Conservation (phyloP, 345 rosid genomes). For the Citrus maxima region DNA sequence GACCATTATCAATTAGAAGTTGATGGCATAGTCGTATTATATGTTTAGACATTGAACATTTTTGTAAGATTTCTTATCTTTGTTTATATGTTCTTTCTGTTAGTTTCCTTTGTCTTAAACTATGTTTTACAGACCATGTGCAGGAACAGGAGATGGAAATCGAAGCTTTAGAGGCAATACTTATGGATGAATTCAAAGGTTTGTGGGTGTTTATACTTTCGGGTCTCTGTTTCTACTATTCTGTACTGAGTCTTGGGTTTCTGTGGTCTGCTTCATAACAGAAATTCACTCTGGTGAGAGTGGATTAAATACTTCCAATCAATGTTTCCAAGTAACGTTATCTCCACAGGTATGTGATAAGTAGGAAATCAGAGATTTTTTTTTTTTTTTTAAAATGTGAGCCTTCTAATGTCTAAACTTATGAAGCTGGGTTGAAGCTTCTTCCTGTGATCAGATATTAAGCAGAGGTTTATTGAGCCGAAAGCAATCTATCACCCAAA, state of each 20-base stretch:
- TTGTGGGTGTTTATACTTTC: not conserved
- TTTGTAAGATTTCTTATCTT: not conserved
- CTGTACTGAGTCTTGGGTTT: constrained; percentile 14
- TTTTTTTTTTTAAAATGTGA: not conserved
- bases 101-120: not conserved
- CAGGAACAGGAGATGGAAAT: constrained; percentile 98
- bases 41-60: not conserved
- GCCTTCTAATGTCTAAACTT: not conserved
- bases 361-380: not conserved
- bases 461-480: not conserved
- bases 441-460: not conserved
- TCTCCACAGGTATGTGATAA: constrained; percentile 64
- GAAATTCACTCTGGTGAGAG: constrained; percentile 91
- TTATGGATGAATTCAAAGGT: constrained; percentile 98
- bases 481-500: not conserved
- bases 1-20: not conserved
- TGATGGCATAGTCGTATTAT: not conserved
- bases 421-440: not conserved
- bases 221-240: not conserved
- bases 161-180: constrained; percentile 93
- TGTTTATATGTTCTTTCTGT: not conserved
- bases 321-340: constrained; percentile 76
- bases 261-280: constrained; percentile 21
- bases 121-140: constrained; percentile 50
- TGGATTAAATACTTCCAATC: constrained; percentile 81